Evolutionary conservation across 495 filamentous ascomycete genomes (phyloP).

Genomic region (Aspergillus olivimuriae): DNA sequence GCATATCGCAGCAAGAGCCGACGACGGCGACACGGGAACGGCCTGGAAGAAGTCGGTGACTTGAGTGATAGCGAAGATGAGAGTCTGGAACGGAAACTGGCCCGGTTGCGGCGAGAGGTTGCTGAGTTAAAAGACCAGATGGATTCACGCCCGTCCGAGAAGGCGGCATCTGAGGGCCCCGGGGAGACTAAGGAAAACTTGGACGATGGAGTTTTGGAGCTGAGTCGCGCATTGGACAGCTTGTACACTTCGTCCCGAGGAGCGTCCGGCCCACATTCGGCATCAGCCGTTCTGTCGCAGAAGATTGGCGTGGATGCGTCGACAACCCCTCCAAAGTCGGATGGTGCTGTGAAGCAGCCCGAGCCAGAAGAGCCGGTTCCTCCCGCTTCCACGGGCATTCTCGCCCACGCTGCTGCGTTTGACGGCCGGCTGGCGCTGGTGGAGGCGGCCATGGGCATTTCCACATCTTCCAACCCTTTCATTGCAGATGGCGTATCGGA

Average conservation of each 20-base stretch:
- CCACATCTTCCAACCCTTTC: slow-evolving; percentile 58
- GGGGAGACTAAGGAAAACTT: slow-evolving; percentile 25
- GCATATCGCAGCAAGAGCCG: slow-evolving; percentile 70
- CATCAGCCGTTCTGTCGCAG: slow-evolving; percentile 30
- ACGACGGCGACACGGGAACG: slow-evolving; percentile 51
- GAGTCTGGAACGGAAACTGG: slow-evolving; percentile 67
- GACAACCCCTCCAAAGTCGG: not conserved
- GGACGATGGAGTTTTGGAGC: slow-evolving; percentile 45
- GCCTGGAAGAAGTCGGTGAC: slow-evolving; percentile 53
- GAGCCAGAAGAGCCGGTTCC: slow-evolving; percentile 30
- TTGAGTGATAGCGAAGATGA: slow-evolving; percentile 66
- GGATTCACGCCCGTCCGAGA: slow-evolving; percentile 16
- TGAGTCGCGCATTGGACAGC: slow-evolving; percentile 60
- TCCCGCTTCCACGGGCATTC: slow-evolving; percentile 51
- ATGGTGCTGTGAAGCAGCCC: slow-evolving; percentile 2
- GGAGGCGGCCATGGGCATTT: slow-evolving; percentile 77
- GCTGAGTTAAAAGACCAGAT: slow-evolving; percentile 70
- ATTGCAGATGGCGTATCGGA: slow-evolving; percentile 50
- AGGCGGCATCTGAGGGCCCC: slow-evolving; percentile 17
- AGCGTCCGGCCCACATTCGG: slow-evolving; percentile 23
- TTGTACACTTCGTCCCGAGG: slow-evolving; percentile 41
- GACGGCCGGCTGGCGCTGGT: slow-evolving; percentile 71
- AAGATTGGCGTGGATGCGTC: slow-evolving; percentile 19
- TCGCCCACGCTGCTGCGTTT: slow-evolving; percentile 81
- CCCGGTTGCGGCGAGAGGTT: slow-evolving; percentile 68